Evolutionary conservation across 176 grass and related monocot genomes (phyloP).

Genomic region (Cenchrus fungigraminus): DNA sequence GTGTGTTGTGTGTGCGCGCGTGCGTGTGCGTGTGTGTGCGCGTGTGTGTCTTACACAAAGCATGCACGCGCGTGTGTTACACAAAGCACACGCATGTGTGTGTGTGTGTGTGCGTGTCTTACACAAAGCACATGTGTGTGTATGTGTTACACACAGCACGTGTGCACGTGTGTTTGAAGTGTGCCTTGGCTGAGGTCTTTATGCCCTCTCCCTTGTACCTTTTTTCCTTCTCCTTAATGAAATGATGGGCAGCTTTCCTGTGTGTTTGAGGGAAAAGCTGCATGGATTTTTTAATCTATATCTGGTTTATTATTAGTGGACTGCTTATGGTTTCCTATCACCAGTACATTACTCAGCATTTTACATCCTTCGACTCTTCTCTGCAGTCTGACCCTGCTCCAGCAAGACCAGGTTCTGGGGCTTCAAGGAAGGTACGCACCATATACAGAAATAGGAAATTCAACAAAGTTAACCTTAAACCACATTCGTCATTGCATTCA

Average conservation of each 20-base stretch:
- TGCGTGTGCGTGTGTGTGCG: too few species aligned
- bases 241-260: too few species aligned
- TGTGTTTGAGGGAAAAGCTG: background rate
- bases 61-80: too few species aligned
- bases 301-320: constrained; percentile 8
- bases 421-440: constrained; percentile 43
- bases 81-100: too few species aligned
- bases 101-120: background rate
- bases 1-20: too few species aligned
- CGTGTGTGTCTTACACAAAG: too few species aligned
- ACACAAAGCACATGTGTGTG: background rate
- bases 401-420: constrained; percentile 38
- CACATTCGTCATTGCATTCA: constrained; percentile 6
- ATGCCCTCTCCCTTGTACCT: too few species aligned
- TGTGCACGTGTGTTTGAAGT: background rate
- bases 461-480: constrained; percentile 9
- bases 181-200: too few species aligned
- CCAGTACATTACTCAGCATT: constrained; percentile 9
- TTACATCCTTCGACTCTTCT: constrained; percentile 10
- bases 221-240: too few species aligned
- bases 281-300: constrained; percentile 11
- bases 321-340: constrained; percentile 1
- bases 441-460: constrained; percentile 2
- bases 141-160: too few species aligned
- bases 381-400: constrained; percentile 37